phyloP scores from a whole-genome alignment of 176 grass and related monocot species.

The Oryza nivara region DNA sequence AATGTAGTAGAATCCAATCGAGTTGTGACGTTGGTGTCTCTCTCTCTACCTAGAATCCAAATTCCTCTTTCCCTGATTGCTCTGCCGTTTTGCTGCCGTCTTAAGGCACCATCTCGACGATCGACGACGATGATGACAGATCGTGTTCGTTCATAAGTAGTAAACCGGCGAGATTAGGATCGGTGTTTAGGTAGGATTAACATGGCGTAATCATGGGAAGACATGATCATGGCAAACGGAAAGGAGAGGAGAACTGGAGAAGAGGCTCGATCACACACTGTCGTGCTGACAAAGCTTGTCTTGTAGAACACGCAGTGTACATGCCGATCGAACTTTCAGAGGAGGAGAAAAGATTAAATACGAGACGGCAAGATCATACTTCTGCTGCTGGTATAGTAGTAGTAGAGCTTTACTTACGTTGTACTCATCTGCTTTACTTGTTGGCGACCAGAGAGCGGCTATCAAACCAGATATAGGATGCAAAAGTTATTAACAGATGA shows the following conservation, averaged over 20 bases:
- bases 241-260: neutral
- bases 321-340: no score
- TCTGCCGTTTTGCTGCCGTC: slow-evolving; percentile 34
- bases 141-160: neutral
- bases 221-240: neutral
- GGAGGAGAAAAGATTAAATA: neutral
- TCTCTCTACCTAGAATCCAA: neutral
- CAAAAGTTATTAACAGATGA: no score
- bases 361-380: slow-evolving; percentile 12
- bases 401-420: slow-evolving; percentile 34
- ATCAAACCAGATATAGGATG: neutral
- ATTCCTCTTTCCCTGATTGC: neutral
- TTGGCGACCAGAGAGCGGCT: neutral
- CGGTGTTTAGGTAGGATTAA: neutral
- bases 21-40: neutral
- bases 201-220: neutral
- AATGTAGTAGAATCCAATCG: neutral
- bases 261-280: neutral
- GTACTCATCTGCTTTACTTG: slow-evolving; percentile 2
- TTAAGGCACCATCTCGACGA: slow-evolving; percentile 31
- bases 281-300: neutral
- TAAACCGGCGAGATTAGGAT: neutral
- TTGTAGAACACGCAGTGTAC: slow-evolving; percentile 25
- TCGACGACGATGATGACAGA: neutral
- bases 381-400: neutral